Base-by-base conservation (phyloP, 2,329 filamentous ascomycete genomes). In the Trichoderma polysporum region DNA sequence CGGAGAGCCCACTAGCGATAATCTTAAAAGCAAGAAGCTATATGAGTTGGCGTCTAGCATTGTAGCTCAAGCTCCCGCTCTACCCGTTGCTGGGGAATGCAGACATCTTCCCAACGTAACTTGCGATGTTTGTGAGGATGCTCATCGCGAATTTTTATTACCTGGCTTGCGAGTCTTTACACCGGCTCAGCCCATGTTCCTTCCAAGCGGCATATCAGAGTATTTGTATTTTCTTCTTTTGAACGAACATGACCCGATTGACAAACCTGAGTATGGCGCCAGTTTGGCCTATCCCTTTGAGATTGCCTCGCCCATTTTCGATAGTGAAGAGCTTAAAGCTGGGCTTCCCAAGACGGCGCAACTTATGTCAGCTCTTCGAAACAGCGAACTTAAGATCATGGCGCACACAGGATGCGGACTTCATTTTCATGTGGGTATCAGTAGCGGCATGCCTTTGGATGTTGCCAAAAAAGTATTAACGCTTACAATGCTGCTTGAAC, bases 371-470 rank as follows among this genome's bases (percentile, higher is more conserved):
- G 66, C 41, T 1, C 60, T 74, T 17, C 62, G 62, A n/a, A 56
- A 56, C 2, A 50, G 19, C 5, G 8, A 58, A 1, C 53, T 57
- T 3, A 31, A n/a, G n/a, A 57, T 66, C 19, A 59, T 54, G 15
- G 54, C 53, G 1, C 70, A 75, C 50, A 52, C 56, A 2, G 66
- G 62, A 2, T 75, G 74, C 19, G 73, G 74, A 2, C 65, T 75
- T 37, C 73, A 75, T 31, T 57, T 75, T 3, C 73, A 75, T 10
- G 68, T 75, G 2, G 73, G 74, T 10, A 59, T 70, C 10, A 65
- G 68, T 15, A 41, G 22, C 1, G 74, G 73, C 19, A 71, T 75
- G 70, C 69, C 59, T 0, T 56, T 75, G 3, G 37, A 62, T 0
- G 52, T 73, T 2, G 73, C 73, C 1, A 70, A 75, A 25, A 75